Evolutionary conservation across 2,329 filamentous ascomycete species (phyloP).

Genomic region (Clarireedia paspali): DNA sequence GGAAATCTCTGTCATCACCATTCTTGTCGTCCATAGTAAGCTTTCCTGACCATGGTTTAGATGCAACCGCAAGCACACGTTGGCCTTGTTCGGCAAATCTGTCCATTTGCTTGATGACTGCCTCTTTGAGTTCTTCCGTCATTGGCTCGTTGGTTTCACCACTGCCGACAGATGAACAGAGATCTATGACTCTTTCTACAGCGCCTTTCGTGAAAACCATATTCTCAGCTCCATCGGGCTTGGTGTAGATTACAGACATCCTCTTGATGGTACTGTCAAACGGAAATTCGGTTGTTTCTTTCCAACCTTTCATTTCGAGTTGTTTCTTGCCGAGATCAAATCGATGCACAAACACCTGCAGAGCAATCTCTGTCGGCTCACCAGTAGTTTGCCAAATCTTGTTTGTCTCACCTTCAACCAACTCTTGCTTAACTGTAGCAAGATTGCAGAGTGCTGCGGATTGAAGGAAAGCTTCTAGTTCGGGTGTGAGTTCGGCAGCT

Average conservation of each 20-base stretch:
- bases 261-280: slow-evolving; percentile 71
- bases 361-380: slow-evolving; percentile 65
- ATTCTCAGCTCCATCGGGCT: slow-evolving; percentile 31
- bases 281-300: slow-evolving; percentile 58
- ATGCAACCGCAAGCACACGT: slow-evolving; percentile 60
- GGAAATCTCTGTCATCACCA: slow-evolving; percentile 15
- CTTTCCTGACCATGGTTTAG: slow-evolving; percentile 28
- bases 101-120: slow-evolving; percentile 62
- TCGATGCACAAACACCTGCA: slow-evolving; percentile 64
- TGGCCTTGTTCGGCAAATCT: slow-evolving; percentile 57
- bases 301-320: slow-evolving; percentile 44
- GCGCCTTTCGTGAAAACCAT: slow-evolving; percentile 58
- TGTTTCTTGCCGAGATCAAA: slow-evolving; percentile 50
- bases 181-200: slow-evolving; percentile 59
- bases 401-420: slow-evolving; percentile 47
- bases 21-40: slow-evolving; percentile 13
- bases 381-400: slow-evolving; percentile 55
- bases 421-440: slow-evolving; percentile 58
- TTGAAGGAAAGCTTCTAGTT: slow-evolving; percentile 49
- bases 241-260: slow-evolving; percentile 63
- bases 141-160: slow-evolving; percentile 38
- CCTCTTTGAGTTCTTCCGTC: slow-evolving; percentile 43
- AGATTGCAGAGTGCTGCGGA: slow-evolving; percentile 53
- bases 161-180: slow-evolving; percentile 45
- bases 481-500: slow-evolving; percentile 31